These are phyloP conservation scores for Lablab purpureus DNA, from an alignment of 306 rosid genomes.

Conservation along the genomic window DNA sequence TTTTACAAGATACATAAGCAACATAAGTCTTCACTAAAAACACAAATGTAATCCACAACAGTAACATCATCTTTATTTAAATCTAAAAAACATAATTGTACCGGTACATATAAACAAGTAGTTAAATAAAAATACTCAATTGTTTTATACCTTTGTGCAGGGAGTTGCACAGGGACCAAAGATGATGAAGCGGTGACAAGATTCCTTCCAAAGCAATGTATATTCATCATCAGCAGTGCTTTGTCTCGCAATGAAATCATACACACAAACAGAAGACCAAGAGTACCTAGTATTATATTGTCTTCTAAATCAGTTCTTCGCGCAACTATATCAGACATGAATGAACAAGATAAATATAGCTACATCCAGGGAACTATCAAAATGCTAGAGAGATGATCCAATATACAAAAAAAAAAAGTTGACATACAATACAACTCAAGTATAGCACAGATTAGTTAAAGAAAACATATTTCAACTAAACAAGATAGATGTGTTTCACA, in stretches of 20 bases:
- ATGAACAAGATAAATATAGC: background rate
- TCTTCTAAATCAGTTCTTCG: conserved; percentile 29
- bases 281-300: conserved; percentile 30
- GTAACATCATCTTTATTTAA: conserved; percentile 1
- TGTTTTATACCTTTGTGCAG: conserved; percentile 63
- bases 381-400: conserved; percentile 9
- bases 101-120: background rate
- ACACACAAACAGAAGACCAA: conserved; percentile 34
- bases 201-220: conserved; percentile 63
- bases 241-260: conserved; percentile 51
- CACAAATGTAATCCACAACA: conserved; percentile 15
- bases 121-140: background rate
- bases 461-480: conserved; percentile 1
- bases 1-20: conserved; percentile 4
- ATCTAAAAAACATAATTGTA: background rate
- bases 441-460: background rate
- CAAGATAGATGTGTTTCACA: conserved; percentile 20
- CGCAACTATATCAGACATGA: background rate
- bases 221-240: conserved; percentile 52
- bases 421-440: conserved; percentile 19
- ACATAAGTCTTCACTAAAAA: conserved; percentile 8
- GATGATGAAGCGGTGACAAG: conserved; percentile 58
- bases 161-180: conserved; percentile 66
- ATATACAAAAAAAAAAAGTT: background rate
- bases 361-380: conserved; percentile 34